Conservation (phyloP, 2,329 filamentous ascomycete genomes). For the Xylariaceae sp. region DNA sequence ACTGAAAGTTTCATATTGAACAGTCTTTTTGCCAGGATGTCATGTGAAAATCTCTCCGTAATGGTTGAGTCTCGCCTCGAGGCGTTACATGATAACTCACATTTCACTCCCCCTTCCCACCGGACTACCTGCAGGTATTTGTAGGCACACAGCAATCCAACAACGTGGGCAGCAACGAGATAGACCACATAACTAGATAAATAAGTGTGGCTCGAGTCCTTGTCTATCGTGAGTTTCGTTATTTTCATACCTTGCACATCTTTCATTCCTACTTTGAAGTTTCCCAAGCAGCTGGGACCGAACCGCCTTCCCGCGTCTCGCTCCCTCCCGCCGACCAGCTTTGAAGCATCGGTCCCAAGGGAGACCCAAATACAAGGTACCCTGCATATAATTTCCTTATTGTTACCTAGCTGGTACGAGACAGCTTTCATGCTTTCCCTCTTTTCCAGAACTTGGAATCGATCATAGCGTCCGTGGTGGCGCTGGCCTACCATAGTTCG, state of each 20-base stretch:
- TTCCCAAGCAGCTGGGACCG: slow-evolving; percentile 1
- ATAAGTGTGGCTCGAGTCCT: too few species aligned
- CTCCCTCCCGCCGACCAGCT: neutral
- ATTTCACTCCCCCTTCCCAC: too few species aligned
- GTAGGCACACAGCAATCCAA: too few species aligned
- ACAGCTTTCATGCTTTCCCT: slow-evolving; percentile 2
- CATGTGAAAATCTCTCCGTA: too few species aligned
- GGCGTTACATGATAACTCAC: too few species aligned
- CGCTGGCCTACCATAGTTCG: slow-evolving; percentile 8
- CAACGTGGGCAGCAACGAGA: too few species aligned
- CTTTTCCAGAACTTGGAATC: slow-evolving; percentile 7
- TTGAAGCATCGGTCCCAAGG: slow-evolving; percentile 4
- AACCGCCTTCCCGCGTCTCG: neutral
- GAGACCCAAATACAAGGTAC: slow-evolving; percentile 2
- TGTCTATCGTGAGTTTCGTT: slow-evolving; percentile 1
- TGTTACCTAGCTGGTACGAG: slow-evolving; percentile 1
- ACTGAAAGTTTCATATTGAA: slow-evolving; percentile 16
- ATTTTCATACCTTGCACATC: slow-evolving; percentile 3
- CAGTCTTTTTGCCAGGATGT: slow-evolving; percentile 15
- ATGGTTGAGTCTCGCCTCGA: too few species aligned
- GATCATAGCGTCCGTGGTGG: slow-evolving; percentile 12
- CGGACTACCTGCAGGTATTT: too few species aligned
- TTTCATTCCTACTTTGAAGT: neutral
- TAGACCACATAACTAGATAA: too few species aligned
- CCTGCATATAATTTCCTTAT: slow-evolving; percentile 4